Conservation (phyloP, 1,284 basidiomycete genomes). For the Cutaneotrichosporon spelunceum region DNA sequence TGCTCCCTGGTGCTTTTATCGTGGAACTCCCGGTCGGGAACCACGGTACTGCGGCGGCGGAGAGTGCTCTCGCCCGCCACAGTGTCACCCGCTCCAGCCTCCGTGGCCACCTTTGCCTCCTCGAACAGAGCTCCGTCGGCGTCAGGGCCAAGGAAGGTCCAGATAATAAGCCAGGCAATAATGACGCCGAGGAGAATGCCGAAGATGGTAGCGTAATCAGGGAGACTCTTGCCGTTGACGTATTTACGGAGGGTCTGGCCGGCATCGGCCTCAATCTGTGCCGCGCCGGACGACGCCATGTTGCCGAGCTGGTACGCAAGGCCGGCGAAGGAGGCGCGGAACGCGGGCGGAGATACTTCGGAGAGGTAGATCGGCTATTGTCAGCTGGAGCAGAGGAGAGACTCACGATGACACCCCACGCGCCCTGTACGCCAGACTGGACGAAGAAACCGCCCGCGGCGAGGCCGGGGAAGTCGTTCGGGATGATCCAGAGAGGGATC, state of each 20-base stretch:
- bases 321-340: conserved; percentile 89
- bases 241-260: conserved; percentile 47
- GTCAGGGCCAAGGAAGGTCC: conserved; percentile 54
- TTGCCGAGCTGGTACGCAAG: conserved; percentile 68
- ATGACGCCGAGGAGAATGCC: conserved; percentile 75
- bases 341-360: conserved; percentile 78
- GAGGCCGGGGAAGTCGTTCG: conserved; percentile 51
- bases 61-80: background rate
- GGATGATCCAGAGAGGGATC: conserved; percentile 74
- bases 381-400: conserved; percentile 55
- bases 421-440: conserved; percentile 81
- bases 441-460: conserved; percentile 58
- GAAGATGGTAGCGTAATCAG: conserved; percentile 81
- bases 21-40: background rate
- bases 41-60: background rate
- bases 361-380: conserved; percentile 60
- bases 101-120: conserved; percentile 71
- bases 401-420: conserved; percentile 5
- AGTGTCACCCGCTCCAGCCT: conserved; percentile 62
- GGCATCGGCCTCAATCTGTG: conserved; percentile 83
- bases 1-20: background rate
- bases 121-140: conserved; percentile 79
- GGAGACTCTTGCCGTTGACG: conserved; percentile 54
- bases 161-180: conserved; percentile 43
- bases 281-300: conserved; percentile 81